Percentiles rank a stretch among this genome's conserved stretches.
Evolutionary conservation across 176 grass and related monocot genomes (phyloP).

Genomic region (Carex cristatella): DNA sequence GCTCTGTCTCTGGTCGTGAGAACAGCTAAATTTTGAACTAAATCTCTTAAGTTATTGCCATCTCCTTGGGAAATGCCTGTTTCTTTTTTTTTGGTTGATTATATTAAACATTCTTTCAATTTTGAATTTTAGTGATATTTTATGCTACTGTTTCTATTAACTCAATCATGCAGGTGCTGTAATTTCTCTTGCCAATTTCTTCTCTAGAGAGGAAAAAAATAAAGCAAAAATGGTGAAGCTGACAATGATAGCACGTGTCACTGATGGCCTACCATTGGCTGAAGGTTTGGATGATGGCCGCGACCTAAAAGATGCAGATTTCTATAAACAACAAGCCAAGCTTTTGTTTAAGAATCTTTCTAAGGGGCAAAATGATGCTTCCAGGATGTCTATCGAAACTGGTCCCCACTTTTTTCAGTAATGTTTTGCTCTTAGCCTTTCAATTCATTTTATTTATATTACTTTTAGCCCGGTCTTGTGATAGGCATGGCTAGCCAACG

Average conservation of each 20-base stretch:
- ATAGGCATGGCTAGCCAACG: too few relatives aligned
- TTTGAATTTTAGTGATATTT: background rate
- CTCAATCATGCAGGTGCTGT: background rate
- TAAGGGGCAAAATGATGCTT: constrained; percentile 80
- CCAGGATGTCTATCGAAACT: constrained; percentile 96
- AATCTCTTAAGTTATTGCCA: background rate
- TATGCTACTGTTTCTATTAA: background rate
- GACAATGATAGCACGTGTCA: constrained; percentile 96
- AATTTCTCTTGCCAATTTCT: background rate
- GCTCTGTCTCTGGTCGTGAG: background rate
- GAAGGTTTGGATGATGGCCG: constrained; percentile 89
- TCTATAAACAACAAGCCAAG: constrained; percentile 98
- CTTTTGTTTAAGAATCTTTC: constrained; percentile 96
- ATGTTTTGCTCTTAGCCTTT: constrained; percentile 31
- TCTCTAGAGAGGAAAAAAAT: background rate
- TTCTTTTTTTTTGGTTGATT: background rate
- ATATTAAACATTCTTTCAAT: background rate
- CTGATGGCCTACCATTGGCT: constrained; percentile 85
- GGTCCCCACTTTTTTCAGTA: constrained; percentile 93
- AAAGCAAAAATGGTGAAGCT: constrained; percentile 76
- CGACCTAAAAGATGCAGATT: constrained; percentile 76
- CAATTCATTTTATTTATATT: background rate
- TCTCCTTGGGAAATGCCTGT: background rate
- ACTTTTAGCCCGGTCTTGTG: background rate
- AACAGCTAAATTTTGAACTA: background rate